Conservation (phyloP, 495 filamentous ascomycete species). For the Daldinia loculata region DNA sequence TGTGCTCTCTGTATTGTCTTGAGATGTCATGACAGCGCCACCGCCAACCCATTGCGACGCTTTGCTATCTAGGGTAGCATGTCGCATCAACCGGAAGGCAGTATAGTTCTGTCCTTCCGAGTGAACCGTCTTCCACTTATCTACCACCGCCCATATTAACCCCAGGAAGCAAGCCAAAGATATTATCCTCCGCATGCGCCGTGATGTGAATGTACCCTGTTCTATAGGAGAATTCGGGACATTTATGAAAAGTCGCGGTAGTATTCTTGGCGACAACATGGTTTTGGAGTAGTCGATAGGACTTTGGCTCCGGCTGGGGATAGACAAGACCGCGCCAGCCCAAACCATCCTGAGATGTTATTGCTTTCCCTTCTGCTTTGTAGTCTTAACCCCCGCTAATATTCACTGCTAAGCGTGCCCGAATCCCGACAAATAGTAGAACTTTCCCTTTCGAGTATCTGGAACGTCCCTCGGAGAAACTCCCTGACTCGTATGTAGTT, state of each 20-base stretch:
- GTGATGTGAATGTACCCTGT: constrained; percentile 35
- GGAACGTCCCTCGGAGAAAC: background rate
- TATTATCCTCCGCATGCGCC: constrained; percentile 37
- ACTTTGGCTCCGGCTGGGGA: constrained; percentile 30
- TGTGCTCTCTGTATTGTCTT: constrained; percentile 8
- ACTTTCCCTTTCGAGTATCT: constrained; percentile 21
- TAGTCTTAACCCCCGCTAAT: background rate
- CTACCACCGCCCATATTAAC: constrained; percentile 36
- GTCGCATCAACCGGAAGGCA: constrained; percentile 31
- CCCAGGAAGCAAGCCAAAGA: constrained; percentile 28
- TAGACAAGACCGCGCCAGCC: constrained; percentile 26
- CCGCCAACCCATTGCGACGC: constrained; percentile 42
- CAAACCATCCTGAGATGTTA: constrained; percentile 32
- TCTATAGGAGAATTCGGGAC: constrained; percentile 41
- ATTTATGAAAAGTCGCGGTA: constrained; percentile 40
- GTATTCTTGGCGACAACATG: constrained; percentile 38
- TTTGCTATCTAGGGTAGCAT: constrained; percentile 29
- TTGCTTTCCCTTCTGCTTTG: constrained; percentile 9
- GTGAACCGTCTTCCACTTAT: constrained; percentile 27
- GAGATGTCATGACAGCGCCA: constrained; percentile 28
- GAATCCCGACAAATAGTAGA: constrained; percentile 1
- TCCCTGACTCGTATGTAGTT: constrained; percentile 9
- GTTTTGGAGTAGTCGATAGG: constrained; percentile 27
- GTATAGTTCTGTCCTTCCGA: constrained; percentile 26
- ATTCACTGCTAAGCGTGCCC: background rate